Conservation (phyloP, 441 rosid species). For the Populus hybrid region DNA sequence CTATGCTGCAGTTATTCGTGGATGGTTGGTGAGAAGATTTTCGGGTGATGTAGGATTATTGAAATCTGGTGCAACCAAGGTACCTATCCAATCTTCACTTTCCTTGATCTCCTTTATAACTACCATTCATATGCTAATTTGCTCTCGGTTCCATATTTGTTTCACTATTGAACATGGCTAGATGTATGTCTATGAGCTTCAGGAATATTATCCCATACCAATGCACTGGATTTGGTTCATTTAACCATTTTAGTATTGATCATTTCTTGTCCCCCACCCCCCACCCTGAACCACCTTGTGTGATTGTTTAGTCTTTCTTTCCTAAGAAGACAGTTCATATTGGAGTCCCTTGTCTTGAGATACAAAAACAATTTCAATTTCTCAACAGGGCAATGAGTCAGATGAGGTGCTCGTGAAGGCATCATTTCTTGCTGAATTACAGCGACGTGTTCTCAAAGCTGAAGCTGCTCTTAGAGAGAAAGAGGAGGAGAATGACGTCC, state of each 20-base stretch:
- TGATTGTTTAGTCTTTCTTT: neutral
- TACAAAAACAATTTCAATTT: slow-evolving; percentile 12
- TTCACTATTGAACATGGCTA: neutral
- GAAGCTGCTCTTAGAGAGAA: slow-evolving; percentile 85
- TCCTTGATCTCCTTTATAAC: neutral
- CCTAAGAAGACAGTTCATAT: neutral
- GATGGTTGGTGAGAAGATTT: slow-evolving; percentile 94
- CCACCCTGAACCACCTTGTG: neutral
- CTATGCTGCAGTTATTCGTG: slow-evolving; percentile 71
- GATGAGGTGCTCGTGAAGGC: slow-evolving; percentile 92
- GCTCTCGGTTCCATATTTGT: neutral
- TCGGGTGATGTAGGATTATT: slow-evolving; percentile 71
- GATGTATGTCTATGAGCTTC: neutral
- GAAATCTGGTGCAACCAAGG: slow-evolving; percentile 57
- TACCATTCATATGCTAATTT: neutral
- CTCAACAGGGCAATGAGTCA: slow-evolving; percentile 53
- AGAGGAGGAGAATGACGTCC: slow-evolving; percentile 95
- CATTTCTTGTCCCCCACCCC: neutral
- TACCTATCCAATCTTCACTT: slow-evolving; percentile 22
- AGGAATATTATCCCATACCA: neutral
- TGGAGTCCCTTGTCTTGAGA: neutral
- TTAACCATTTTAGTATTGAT: neutral
- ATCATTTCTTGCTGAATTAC: slow-evolving; percentile 83
- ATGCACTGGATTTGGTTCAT: neutral
- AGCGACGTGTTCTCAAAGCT: slow-evolving; percentile 88